Conservation (phyloP, 768 basidiomycete genomes). For the Pleurotus tuoliensis region DNA sequence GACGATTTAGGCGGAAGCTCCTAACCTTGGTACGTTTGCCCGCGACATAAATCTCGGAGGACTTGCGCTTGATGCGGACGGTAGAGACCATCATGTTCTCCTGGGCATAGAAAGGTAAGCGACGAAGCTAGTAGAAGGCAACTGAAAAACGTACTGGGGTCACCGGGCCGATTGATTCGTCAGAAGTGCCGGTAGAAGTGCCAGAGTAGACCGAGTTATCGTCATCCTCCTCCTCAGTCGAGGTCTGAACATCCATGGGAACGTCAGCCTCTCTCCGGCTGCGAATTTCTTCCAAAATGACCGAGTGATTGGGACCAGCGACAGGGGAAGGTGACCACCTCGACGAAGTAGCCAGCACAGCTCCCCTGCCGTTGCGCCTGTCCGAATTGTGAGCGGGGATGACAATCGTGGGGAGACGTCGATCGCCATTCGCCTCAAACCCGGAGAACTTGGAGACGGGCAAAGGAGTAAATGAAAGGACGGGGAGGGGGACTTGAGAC, state of each 20-base stretch:
- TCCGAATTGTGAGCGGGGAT: not conserved
- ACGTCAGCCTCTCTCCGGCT: not conserved
- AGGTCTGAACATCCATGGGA: not conserved
- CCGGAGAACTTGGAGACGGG: slow-evolving; percentile 3
- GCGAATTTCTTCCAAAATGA: slow-evolving; percentile 1
- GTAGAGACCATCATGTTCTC: slow-evolving; percentile 15
- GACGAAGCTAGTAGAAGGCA: not conserved
- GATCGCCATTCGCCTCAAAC: slow-evolving; percentile 12
- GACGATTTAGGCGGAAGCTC: not conserved
- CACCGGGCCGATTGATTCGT: not conserved
- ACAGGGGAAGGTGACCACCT: slow-evolving; percentile 6
- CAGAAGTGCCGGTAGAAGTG: slow-evolving; percentile 24
- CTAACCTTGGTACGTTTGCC: slow-evolving; percentile 40
- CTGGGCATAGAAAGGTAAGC: slow-evolving; percentile 5
- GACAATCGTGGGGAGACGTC: slow-evolving; percentile 9
- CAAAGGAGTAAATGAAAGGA: slow-evolving; percentile 18
- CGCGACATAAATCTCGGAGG: slow-evolving; percentile 20
- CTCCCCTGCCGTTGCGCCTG: not conserved
- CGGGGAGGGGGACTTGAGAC: slow-evolving; percentile 34
- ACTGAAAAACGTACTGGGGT: not conserved
- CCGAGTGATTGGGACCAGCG: not conserved
- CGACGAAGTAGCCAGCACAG: not conserved
- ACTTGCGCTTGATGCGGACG: slow-evolving; percentile 34
- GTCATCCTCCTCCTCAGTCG: slow-evolving; percentile 11
- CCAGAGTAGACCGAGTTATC: slow-evolving; percentile 17